Evolutionary conservation across 345 rosid species (phyloP).

Genomic region (Anacardium occidentale): DNA sequence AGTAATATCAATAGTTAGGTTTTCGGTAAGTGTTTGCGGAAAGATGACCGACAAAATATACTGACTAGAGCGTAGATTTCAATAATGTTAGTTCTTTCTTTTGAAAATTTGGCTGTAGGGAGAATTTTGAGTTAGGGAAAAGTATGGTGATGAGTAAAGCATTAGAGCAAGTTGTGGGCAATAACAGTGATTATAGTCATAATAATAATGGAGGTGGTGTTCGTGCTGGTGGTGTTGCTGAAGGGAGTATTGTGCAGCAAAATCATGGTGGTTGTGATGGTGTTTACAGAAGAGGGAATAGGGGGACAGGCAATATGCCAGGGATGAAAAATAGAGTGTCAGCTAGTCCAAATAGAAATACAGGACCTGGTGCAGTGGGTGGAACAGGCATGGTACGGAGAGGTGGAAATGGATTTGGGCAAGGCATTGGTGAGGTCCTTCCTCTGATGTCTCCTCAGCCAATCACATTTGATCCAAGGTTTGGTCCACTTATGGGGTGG

Average conservation of each 20-base stretch:
- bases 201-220: background rate
- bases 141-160: too few species aligned
- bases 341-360: conserved; percentile 60
- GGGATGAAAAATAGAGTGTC: conserved; percentile 68
- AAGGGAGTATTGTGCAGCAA: conserved; percentile 35
- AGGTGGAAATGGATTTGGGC: conserved; percentile 73
- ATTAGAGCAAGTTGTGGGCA: too few species aligned
- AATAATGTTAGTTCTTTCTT: too few species aligned
- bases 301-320: conserved; percentile 69
- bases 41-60: too few species aligned
- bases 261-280: conserved; percentile 21
- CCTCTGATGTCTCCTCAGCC: conserved; percentile 68
- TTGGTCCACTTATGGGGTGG: conserved; percentile 79
- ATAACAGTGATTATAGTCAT: background rate
- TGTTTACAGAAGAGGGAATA: conserved; percentile 60
- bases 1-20: too few species aligned
- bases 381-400: conserved; percentile 55
- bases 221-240: conserved; percentile 8
- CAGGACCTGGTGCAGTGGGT: conserved; percentile 62
- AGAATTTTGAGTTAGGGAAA: too few species aligned
- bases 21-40: too few species aligned
- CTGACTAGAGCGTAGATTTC: too few species aligned
- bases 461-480: conserved; percentile 81
- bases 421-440: conserved; percentile 55
- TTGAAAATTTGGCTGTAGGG: too few species aligned